These are phyloP conservation scores for Amesomyces nigricolor DNA, from an alignment of 2,329 filamentous ascomycete genomes.

Conservation along the genomic window DNA sequence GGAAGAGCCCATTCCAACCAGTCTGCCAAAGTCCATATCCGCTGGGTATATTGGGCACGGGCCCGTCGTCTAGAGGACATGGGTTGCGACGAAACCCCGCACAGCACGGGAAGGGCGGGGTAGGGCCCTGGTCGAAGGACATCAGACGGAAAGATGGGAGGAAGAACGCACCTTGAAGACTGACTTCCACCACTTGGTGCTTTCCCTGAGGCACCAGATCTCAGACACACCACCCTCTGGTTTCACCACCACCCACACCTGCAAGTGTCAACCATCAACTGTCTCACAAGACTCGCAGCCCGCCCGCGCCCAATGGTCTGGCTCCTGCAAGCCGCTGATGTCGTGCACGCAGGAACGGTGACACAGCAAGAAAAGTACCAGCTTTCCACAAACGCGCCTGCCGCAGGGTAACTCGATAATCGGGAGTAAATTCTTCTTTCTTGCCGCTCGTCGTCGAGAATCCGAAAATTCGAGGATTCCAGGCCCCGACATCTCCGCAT, in stretches of 20 bases:
- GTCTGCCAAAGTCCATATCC: neutral
- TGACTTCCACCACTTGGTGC: too few relatives aligned
- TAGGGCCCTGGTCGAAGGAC: neutral
- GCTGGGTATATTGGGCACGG: slow-evolving; percentile 5
- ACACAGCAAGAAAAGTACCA: neutral
- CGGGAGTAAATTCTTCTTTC: neutral
- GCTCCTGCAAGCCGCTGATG: slow-evolving; percentile 14
- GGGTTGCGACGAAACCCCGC: slow-evolving; percentile 7
- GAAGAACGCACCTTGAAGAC: too few relatives aligned
- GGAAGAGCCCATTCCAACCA: slow-evolving; percentile 3
- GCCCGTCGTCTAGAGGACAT: neutral
- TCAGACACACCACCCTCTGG: neutral
- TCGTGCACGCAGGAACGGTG: slow-evolving; percentile 9
- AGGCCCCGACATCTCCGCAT: neutral
- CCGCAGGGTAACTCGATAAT: neutral
- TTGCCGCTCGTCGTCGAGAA: neutral
- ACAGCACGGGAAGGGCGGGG: slow-evolving; percentile 15
- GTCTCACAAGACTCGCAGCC: neutral
- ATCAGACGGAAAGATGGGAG: neutral
- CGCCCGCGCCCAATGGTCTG: slow-evolving; percentile 8
- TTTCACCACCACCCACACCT: neutral
- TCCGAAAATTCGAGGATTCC: too few relatives aligned
- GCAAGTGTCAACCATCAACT: neutral
- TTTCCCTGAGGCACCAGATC: neutral
- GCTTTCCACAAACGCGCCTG: slow-evolving; percentile 8